Conservation (phyloP, 176 grass and related monocot genomes). For the Eleusine coracana region DNA sequence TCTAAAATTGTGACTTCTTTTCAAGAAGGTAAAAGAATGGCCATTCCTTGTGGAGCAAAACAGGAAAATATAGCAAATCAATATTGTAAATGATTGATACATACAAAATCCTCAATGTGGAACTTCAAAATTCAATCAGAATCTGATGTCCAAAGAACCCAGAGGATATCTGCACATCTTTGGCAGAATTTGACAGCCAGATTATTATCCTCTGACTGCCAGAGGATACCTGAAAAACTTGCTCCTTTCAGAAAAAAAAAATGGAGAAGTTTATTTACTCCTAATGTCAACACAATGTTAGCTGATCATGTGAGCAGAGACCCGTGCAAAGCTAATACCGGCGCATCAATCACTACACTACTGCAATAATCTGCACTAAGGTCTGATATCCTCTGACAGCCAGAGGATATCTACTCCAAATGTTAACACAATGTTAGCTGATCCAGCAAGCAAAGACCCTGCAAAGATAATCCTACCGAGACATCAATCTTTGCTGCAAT, state of each 20-base stretch:
- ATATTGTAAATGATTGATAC: neutral
- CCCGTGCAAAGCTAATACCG: neutral
- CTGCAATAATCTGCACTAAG: neutral
- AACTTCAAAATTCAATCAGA: neutral
- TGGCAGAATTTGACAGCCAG: neutral
- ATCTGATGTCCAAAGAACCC: neutral
- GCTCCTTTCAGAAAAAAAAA: neutral
- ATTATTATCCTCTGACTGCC: neutral
- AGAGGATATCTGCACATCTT: neutral
- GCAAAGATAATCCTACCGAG: neutral
- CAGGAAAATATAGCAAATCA: neutral
- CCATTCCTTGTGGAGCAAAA: neutral
- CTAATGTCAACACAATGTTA: neutral
- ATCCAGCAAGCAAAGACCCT: neutral
- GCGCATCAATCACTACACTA: neutral
- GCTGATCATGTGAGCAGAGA: neutral
- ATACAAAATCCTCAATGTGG: neutral
- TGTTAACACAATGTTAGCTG: neutral
- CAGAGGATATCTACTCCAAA: neutral
- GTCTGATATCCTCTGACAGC: neutral
- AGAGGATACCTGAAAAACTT: neutral
- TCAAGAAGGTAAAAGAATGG: neutral
- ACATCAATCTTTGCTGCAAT: neutral
- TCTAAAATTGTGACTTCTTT: neutral
- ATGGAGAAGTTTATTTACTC: neutral